A percentile compares a stretch with the other conserved stretches of the same genome.
phyloP scores from a whole-genome alignment of 164 flowering plant genomes.

The Warburgia ugandensis region DNA sequence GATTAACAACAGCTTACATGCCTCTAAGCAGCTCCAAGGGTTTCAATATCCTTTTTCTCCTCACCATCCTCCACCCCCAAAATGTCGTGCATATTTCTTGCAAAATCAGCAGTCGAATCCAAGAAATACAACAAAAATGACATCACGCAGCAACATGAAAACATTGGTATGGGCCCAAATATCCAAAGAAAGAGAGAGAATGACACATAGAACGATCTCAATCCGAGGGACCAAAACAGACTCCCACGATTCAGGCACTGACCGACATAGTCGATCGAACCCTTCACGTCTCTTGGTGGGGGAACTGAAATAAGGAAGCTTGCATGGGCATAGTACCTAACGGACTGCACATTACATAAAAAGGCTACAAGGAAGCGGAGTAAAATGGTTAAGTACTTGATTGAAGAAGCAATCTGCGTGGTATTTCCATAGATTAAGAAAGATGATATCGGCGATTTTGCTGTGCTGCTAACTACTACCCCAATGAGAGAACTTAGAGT shows the following conservation, averaged over 20 bases:
- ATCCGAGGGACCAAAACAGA: conserved; percentile 79
- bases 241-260: conserved; percentile 54
- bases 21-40: no score
- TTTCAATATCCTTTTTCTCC: no score
- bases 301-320: conserved; percentile 14
- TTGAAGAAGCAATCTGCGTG: conserved; percentile 37
- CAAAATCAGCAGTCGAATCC: conserved; percentile 32
- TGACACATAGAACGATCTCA: conserved; percentile 74
- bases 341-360: conserved; percentile 68
- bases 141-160: conserved; percentile 36
- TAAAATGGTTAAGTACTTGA: conserved; percentile 67
- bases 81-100: neutral
- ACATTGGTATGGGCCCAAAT: conserved; percentile 87
- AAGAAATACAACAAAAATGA: conserved; percentile 51
- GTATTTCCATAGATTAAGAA: conserved; percentile 31
- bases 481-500: conserved; percentile 58
- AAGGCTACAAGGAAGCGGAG: conserved; percentile 70
- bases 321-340: conserved; percentile 49
- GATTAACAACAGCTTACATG: no score
- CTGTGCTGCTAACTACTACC: conserved; percentile 41
- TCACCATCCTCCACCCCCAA: neutral
- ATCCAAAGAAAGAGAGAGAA: conserved; percentile 84
- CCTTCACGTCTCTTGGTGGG: conserved; percentile 26
- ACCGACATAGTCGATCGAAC: conserved; percentile 54
- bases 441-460: neutral